Conservation (phyloP, 106 monocot genomes). For the Phalaenopsis aphrodite region DNA sequence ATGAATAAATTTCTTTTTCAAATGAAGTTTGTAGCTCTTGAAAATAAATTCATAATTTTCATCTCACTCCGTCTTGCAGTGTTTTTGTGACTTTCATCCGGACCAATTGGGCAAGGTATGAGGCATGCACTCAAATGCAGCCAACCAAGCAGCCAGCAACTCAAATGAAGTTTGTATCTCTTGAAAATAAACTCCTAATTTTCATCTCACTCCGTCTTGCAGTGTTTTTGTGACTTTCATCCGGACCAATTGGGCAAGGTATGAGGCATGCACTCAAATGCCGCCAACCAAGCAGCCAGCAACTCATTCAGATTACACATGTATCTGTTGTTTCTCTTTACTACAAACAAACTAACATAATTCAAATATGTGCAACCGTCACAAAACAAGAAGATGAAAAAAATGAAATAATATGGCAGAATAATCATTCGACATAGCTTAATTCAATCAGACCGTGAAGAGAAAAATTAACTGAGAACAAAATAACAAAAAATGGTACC, state of each 20-base stretch:
- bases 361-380: not conserved
- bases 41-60: no score
- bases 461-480: not conserved
- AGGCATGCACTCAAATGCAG: not conserved
- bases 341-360: not conserved
- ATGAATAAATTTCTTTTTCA: no score
- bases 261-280: not conserved
- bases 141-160: not conserved
- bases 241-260: no score
- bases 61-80: no score
- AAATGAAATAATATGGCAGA: not conserved
- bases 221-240: no score
- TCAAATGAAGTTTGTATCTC: not conserved
- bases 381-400: no score
- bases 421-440: not conserved
- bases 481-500: not conserved
- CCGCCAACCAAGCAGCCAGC: not conserved
- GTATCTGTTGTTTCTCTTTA: not conserved
- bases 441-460: not conserved
- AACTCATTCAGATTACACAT: not conserved
- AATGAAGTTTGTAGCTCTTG: no score
- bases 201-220: no score
- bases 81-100: no score
- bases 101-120: no score
- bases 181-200: no score